Evolutionary conservation across 768 basidiomycete genomes (phyloP).

Genomic region (Mycena latifolia): DNA sequence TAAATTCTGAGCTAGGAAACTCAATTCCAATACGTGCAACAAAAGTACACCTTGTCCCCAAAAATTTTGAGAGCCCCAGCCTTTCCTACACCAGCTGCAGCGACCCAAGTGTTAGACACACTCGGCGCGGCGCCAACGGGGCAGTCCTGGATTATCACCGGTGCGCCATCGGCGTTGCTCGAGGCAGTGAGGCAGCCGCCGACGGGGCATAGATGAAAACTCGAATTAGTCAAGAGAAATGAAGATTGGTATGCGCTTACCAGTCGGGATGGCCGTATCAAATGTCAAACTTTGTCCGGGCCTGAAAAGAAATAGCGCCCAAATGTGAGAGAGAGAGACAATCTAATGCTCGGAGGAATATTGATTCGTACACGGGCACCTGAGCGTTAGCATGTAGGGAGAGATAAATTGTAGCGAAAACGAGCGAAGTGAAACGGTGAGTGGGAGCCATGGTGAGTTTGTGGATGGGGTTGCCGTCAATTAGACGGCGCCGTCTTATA

Average conservation of each 20-base stretch:
- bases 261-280: constrained; percentile 20
- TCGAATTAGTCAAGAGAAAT: constrained; percentile 19
- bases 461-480: constrained; percentile 16
- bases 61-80: constrained; percentile 10
- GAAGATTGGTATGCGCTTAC: constrained; percentile 15
- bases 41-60: constrained; percentile 18
- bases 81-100: background rate
- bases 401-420: constrained; percentile 15
- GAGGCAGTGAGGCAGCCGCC: constrained; percentile 20
- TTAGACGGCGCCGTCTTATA: background rate
- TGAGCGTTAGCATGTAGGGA: constrained; percentile 15
- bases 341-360: constrained; percentile 8
- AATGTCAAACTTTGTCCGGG: constrained; percentile 18
- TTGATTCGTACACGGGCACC: constrained; percentile 18
- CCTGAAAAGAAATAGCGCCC: constrained; percentile 17
- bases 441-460: constrained; percentile 16
- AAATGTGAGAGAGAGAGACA: constrained; percentile 13
- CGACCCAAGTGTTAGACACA: constrained; percentile 20
- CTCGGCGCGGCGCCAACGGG: constrained; percentile 1
- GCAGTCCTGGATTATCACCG: constrained; percentile 9
- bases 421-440: constrained; percentile 14
- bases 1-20: constrained; percentile 18
- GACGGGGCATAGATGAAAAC: constrained; percentile 14
- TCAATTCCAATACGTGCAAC: constrained; percentile 5
- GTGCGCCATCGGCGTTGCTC: constrained; percentile 8